A percentile compares a stretch with the other conserved stretches of the same genome.
phyloP scores from a whole-genome alignment of 805 yeast species.

The Zygoascus tannicola region DNA sequence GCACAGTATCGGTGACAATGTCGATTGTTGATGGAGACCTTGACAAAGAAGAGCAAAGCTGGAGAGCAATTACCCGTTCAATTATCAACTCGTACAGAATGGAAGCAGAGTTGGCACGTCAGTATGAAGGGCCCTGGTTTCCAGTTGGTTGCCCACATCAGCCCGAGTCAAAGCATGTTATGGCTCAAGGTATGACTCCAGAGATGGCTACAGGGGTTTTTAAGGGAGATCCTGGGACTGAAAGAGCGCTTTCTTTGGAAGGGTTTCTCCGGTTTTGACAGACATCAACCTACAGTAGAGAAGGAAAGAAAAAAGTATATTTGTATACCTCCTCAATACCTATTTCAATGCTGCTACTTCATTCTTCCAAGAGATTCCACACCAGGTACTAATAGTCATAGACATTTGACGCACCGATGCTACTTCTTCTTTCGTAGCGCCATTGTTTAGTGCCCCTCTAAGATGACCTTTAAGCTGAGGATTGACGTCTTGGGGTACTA shows the following conservation, averaged over 20 bases:
- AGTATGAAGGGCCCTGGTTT: too few species aligned
- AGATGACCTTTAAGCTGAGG: conserved; percentile 90
- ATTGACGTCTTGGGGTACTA: conserved; percentile 87
- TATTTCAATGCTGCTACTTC: conserved; percentile 44
- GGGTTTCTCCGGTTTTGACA: too few species aligned
- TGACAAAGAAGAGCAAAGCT: conserved; percentile 3
- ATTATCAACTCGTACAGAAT: conserved; percentile 1
- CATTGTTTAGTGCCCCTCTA: conserved; percentile 74
- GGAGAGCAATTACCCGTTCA: conserved; percentile 4
- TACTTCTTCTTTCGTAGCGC: conserved; percentile 58
- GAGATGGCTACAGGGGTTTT: not conserved
- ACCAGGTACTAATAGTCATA: conserved; percentile 60
- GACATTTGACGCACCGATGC: conserved; percentile 52
- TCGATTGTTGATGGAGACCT: conserved; percentile 1
- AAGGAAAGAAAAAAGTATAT: not conserved
- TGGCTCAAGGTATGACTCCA: too few species aligned
- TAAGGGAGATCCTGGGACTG: too few species aligned
- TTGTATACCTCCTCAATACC: not conserved
- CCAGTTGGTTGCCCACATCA: too few species aligned
- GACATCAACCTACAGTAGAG: too few species aligned
- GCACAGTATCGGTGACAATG: conserved; percentile 3
- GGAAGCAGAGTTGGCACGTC: conserved; percentile 4
- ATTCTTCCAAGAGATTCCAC: conserved; percentile 55
- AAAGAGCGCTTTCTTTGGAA: too few species aligned
- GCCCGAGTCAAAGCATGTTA: too few species aligned